These are phyloP conservation scores for Aureobasidium sp. DNA, from an alignment of 2,329 filamentous ascomycete genomes.

Conservation along the genomic window DNA sequence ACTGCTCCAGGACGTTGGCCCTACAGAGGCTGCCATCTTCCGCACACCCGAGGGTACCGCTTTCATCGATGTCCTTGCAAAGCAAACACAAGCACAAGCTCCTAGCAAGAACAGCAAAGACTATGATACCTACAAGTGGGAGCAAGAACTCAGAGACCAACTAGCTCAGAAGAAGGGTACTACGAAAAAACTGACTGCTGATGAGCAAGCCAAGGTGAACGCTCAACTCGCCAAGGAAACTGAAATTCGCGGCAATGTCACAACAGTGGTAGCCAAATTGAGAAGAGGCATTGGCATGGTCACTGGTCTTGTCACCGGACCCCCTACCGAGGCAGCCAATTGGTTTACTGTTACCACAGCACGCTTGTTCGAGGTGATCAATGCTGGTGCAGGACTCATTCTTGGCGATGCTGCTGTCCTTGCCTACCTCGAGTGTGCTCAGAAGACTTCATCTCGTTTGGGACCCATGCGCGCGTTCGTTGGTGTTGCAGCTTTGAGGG, in stretches of 20 bases:
- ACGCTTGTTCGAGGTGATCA: constrained; percentile 65
- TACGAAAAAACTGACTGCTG: constrained; percentile 81
- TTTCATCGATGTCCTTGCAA: constrained; percentile 85
- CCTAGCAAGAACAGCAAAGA: constrained; percentile 90
- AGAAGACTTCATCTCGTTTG: constrained; percentile 66
- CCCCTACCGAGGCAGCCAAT: constrained; percentile 77
- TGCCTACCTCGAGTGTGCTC: constrained; percentile 72
- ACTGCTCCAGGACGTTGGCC: constrained; percentile 66
- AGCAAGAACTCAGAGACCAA: constrained; percentile 80
- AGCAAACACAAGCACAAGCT: constrained; percentile 62
- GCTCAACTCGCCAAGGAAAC: constrained; percentile 84
- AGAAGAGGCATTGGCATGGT: constrained; percentile 82
- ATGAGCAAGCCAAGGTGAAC: constrained; percentile 85
- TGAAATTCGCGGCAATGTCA: constrained; percentile 67
- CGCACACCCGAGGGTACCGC: constrained; percentile 80
- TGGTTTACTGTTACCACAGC: constrained; percentile 83
- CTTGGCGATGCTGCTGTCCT: constrained; percentile 72
- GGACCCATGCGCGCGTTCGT: constrained; percentile 74
- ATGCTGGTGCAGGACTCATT: constrained; percentile 72
- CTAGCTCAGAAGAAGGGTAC: constrained; percentile 89
- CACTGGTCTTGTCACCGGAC: constrained; percentile 70
- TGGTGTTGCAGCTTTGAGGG: constrained; percentile 77
- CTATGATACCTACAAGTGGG: constrained; percentile 95
- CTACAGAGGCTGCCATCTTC: constrained; percentile 87
- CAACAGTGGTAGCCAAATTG: constrained; percentile 61